Conservation (phyloP, 169 alveolate species). For the Plasmodium knowlesi region DNA sequence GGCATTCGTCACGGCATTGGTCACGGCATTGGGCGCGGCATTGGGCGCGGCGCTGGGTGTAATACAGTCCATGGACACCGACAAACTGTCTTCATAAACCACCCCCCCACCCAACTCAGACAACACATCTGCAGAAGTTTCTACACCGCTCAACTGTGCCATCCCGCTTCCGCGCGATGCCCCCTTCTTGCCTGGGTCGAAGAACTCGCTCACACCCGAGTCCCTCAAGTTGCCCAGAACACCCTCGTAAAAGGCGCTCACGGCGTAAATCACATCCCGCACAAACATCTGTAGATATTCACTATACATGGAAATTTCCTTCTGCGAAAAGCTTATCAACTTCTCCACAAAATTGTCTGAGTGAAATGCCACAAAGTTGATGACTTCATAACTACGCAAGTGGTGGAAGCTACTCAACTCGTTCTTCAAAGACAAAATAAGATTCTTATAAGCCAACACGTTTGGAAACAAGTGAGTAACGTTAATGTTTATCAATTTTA, state of each 20-base stretch:
- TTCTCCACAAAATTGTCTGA: slow-evolving; percentile 38
- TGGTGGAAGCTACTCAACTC: slow-evolving; percentile 25
- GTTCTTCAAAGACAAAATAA: slow-evolving; percentile 33
- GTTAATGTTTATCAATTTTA: slow-evolving; percentile 50
- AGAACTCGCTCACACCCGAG: slow-evolving; percentile 18
- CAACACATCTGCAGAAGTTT: neutral
- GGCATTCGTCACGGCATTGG: too few species aligned
- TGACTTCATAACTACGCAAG: slow-evolving; percentile 33
- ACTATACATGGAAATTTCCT: slow-evolving; percentile 41
- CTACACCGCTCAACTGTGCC: neutral
- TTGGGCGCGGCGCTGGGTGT: neutral
- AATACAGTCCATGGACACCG: neutral
- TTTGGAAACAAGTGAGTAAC: slow-evolving; percentile 55
- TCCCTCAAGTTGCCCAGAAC: slow-evolving; percentile 1
- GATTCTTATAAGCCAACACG: slow-evolving; percentile 26
- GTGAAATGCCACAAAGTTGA: slow-evolving; percentile 50
- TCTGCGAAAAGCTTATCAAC: slow-evolving; percentile 28
- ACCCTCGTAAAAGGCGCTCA: slow-evolving; percentile 49
- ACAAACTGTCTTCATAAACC: too few species aligned
- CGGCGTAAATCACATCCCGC: slow-evolving; percentile 43
- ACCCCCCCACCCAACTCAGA: neutral
- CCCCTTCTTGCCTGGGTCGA: slow-evolving; percentile 3
- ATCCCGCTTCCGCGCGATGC: neutral
- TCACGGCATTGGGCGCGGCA: too few species aligned
- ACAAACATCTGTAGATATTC: slow-evolving; percentile 57